Evolutionary conservation across 805 yeast genomes (phyloP).

Genomic region (Naumovozyma castellii): DNA sequence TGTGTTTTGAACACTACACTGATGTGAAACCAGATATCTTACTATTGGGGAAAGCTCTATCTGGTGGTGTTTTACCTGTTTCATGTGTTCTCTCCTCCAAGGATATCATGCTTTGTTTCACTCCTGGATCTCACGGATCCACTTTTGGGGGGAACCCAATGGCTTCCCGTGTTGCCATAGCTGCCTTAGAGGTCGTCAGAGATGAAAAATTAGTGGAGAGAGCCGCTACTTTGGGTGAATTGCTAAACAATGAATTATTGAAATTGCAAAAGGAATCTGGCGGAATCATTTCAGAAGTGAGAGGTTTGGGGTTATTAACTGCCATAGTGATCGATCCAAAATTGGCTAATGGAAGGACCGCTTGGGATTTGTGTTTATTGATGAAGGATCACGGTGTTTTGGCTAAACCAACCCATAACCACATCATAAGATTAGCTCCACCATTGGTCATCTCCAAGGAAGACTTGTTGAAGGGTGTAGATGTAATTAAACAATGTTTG

Average conservation of each 20-base stretch:
- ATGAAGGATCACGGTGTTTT: constrained; percentile 84
- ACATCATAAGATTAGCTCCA: constrained; percentile 92
- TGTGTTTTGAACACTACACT: constrained; percentile 79
- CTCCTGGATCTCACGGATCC: constrained; percentile 95
- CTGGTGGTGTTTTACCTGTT: constrained; percentile 91
- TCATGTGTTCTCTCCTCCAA: constrained; percentile 84
- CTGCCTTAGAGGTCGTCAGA: constrained; percentile 81
- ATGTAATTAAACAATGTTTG: constrained; percentile 43
- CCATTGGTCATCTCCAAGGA: constrained; percentile 86
- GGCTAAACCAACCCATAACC: constrained; percentile 95
- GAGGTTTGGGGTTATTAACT: constrained; percentile 80
- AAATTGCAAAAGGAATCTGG: constrained; percentile 43
- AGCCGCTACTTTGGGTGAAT: constrained; percentile 60
- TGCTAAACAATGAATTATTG: constrained; percentile 50
- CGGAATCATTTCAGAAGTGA: constrained; percentile 50
- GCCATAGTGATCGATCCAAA: constrained; percentile 86
- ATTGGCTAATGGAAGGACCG: constrained; percentile 79
- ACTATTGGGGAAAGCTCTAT: constrained; percentile 84
- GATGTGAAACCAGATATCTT: constrained; percentile 81
- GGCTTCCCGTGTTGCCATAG: constrained; percentile 86
- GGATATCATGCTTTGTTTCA: constrained; percentile 80
- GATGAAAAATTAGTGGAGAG: constrained; percentile 82
- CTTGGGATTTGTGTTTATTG: constrained; percentile 90
- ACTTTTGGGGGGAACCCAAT: constrained; percentile 97
- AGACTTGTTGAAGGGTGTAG: constrained; percentile 75